phyloP scores from a whole-genome alignment of 805 yeast species.

The Metschnikowia noctiluminum region DNA sequence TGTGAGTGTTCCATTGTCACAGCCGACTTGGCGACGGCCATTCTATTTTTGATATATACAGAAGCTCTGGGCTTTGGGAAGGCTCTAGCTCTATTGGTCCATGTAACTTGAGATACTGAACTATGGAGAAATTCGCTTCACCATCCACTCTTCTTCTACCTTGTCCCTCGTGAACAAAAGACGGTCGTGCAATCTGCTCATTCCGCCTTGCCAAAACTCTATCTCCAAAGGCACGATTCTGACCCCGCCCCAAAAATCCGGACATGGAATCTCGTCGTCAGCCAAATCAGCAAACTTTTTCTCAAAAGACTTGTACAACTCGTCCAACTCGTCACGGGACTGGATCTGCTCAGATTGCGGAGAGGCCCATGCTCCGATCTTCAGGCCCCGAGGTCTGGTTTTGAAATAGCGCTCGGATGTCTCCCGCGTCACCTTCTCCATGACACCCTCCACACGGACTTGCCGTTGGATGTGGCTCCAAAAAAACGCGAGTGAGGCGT shows the following conservation, averaged over 20 bases:
- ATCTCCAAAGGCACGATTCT: slow-evolving; percentile 83
- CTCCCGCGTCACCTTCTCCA: slow-evolving; percentile 70
- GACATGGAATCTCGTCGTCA: slow-evolving; percentile 76
- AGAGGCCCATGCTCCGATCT: slow-evolving; percentile 95
- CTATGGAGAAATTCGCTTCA: slow-evolving; percentile 71
- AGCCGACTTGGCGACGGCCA: no score
- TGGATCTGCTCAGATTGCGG: slow-evolving; percentile 71
- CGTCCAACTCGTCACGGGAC: slow-evolving; percentile 62
- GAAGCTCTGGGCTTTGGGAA: no score
- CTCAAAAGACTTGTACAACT: slow-evolving; percentile 43
- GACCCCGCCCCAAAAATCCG: slow-evolving; percentile 95
- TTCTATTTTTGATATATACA: no score
- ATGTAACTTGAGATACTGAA: neutral
- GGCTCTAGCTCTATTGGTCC: neutral
- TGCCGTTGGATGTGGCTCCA: slow-evolving; percentile 92
- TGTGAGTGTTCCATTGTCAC: no score
- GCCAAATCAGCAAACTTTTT: slow-evolving; percentile 53
- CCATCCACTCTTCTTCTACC: slow-evolving; percentile 50
- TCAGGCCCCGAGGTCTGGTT: slow-evolving; percentile 89
- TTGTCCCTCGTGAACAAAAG: slow-evolving; percentile 62
- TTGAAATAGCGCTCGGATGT: slow-evolving; percentile 74
- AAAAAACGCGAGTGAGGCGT: slow-evolving; percentile 82
- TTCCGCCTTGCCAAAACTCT: slow-evolving; percentile 98
- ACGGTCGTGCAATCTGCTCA: slow-evolving; percentile 86
- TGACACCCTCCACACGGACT: slow-evolving; percentile 85